Evolutionary conservation across 1,284 basidiomycete species (phyloP), one percentile per base, ranked within the genome.

Genomic region (Cystobasidiaceae sp.): DNA sequence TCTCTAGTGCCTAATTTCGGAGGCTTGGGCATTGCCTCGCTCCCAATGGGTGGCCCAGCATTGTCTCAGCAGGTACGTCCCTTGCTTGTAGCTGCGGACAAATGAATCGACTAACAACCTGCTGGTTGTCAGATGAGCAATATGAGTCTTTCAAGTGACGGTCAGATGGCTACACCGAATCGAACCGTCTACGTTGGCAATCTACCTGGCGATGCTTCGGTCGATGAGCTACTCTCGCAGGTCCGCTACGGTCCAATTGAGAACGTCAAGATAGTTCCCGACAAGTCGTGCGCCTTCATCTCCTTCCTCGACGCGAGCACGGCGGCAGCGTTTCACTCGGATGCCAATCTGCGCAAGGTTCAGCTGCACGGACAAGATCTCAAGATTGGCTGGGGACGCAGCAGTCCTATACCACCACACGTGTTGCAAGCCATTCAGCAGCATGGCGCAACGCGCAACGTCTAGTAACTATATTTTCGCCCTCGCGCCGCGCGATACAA

Each of bases 171-270:
- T 21, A 21, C 30, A 44, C 32, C 37, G 6, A 55, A 33, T 28
- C 63, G 94, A 65, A 98, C 96, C 0, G 93, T 98, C 52, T 98
- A 97, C 77, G 88, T 98, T 66, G 96, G 94, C 71, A 97, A 96
- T 78, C 83, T 98, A 44, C 94, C 94, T 15, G 82, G 89, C n/a
- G 91, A 91, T 23, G 93, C 94, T 0, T 93, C 92, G 5, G 93
- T 97, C 65, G 93, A 97, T 75, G 94, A 98, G 77, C 85, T 98
- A 27, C 87, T 97, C 74, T 97, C 93, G 77, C 87, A 97, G 68
- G 94, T 98, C 70, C 92, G 96, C 74, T 97, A 97, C 76, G 96
- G 94, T 5, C 94, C 94, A 0, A 87, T 98, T 70, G 94, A 97
- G 77, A 89, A 86, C 56, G 89, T 97, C 74, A 89, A 91, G 56